phyloP scores from a whole-genome alignment of 139 green algal species.

The Coelastrella sp. region DNA sequence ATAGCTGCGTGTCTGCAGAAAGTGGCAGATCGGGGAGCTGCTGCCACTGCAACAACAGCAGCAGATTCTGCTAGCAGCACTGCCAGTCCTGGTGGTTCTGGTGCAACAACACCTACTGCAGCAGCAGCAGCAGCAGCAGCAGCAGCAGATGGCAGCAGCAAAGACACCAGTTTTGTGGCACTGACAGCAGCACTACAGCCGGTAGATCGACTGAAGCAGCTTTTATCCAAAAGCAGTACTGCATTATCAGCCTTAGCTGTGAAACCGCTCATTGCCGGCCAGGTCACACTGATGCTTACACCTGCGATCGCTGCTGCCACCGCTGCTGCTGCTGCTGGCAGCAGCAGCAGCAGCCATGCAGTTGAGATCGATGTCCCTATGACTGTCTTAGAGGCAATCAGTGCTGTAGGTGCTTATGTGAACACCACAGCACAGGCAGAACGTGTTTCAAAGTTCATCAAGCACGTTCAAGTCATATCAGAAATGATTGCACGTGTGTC shows the following conservation, averaged over 20 bases:
- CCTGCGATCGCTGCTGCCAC: slow-evolving; percentile 29
- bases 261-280: slow-evolving; percentile 20
- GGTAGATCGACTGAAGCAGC: slow-evolving; percentile 10
- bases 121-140: background rate
- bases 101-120: background rate
- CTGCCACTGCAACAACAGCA: background rate
- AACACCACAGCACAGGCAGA: background rate
- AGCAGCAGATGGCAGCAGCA: background rate
- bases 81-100: background rate
- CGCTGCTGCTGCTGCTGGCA: slow-evolving; percentile 6
- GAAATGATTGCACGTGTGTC: background rate
- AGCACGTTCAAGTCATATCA: background rate
- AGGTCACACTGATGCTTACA: background rate
- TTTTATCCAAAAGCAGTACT: slow-evolving; percentile 32
- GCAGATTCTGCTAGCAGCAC: background rate
- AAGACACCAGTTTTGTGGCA: background rate
- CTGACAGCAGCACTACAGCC: background rate
- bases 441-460: slow-evolving; percentile 23
- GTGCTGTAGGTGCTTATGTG: slow-evolving; percentile 28
- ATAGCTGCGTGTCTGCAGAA: background rate
- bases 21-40: background rate
- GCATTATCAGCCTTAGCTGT: slow-evolving; percentile 27
- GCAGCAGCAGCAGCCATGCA: slow-evolving; percentile 3
- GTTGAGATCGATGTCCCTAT: background rate
- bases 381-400: background rate